A percentile compares a stretch with the other conserved stretches of the same genome.
These are phyloP conservation scores for Candida wancherniae DNA, from an alignment of 805 yeast species.

Conservation along the genomic window DNA sequence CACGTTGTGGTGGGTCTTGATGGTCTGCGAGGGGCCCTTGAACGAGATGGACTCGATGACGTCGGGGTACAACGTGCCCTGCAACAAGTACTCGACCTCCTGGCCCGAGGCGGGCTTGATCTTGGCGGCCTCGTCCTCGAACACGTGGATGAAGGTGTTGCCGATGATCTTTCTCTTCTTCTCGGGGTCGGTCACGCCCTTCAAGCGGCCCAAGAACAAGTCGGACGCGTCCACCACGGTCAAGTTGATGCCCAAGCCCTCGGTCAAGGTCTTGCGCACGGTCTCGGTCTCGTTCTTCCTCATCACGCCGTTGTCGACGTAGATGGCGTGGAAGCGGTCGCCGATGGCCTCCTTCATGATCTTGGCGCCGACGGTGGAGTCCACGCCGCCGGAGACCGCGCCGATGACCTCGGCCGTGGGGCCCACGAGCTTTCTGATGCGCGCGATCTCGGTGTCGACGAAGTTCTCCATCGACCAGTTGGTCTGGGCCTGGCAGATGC, in stretches of 20 bases:
- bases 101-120: slow-evolving; percentile 86
- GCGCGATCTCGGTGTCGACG: slow-evolving; percentile 90
- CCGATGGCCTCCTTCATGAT: slow-evolving; percentile 98
- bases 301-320: slow-evolving; percentile 97
- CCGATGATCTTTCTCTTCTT: slow-evolving; percentile 98
- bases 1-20: slow-evolving; percentile 98
- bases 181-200: slow-evolving; percentile 97
- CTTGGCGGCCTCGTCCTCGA: slow-evolving; percentile 91
- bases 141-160: slow-evolving; percentile 93
- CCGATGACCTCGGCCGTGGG: slow-evolving; percentile 98
- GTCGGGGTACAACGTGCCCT: slow-evolving; percentile 97
- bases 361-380: slow-evolving; percentile 98
- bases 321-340: slow-evolving; percentile 95
- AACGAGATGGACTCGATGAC: slow-evolving; percentile 97
- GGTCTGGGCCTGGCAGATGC: slow-evolving; percentile 78
- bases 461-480: slow-evolving; percentile 99
- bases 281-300: slow-evolving; percentile 86
- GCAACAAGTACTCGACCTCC: slow-evolving; percentile 88
- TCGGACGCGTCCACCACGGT: slow-evolving; percentile 93
- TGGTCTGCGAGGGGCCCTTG: slow-evolving; percentile 99
- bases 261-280: slow-evolving; percentile 85
- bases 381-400: slow-evolving; percentile 99
- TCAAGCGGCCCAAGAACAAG: slow-evolving; percentile 76
- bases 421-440: slow-evolving; percentile 88
- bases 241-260: slow-evolving; percentile 90